Evolutionary conservation across 352 stramenopile genomes (phyloP), one percentile per base, ranked within the genome.

Genomic region (Globisporangium polare): DNA sequence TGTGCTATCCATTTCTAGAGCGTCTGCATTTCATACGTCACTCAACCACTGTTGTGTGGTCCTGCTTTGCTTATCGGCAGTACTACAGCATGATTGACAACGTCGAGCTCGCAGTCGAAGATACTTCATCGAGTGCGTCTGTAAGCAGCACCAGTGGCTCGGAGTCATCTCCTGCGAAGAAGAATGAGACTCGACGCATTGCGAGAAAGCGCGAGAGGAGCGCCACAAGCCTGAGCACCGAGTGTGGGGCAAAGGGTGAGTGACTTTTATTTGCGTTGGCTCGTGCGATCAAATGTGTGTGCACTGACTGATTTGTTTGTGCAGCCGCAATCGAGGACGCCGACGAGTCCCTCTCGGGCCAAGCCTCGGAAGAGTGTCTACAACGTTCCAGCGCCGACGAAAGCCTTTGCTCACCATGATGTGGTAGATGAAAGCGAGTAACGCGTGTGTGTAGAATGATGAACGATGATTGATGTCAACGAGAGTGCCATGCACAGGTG

Each of bases 61-160:
- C 18, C 10, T 26, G 33, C 18, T 29, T 42, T 42, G 5, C 29
- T 10, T 26, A 13, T 8, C 12, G 7, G 12, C 2, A 55, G 50
- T 55, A 55, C 33, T 42, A 41, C 29, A 55, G 50, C 10, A 55
- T 55, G 50, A 55, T 42, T 26, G 50, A 42, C 20, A 55, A 17
- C 18, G 33, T 37, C 8, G 29, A 55, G 50, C 29, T 55, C 18
- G 18, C 29, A 55, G 29, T 55, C 50, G 29, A 55, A 24, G 29
- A 42, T 5, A 27, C 31, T 8, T 29, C 50, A n/a, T 55, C 50
- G 33, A 55, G 29, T 18, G 18, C 50, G 17, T 6, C 29, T 18
- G 50, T 20, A 29, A 55, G 29, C 50, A 55, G 29, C 29, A 55
- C 17, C 50, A 55, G 50, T 55, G 50, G 22, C 18, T 42, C 27